Percentiles rank a stretch among this genome's conserved stretches.
Evolutionary conservation across 495 filamentous ascomycete species (phyloP).

Genomic region (Xylaria sp.): DNA sequence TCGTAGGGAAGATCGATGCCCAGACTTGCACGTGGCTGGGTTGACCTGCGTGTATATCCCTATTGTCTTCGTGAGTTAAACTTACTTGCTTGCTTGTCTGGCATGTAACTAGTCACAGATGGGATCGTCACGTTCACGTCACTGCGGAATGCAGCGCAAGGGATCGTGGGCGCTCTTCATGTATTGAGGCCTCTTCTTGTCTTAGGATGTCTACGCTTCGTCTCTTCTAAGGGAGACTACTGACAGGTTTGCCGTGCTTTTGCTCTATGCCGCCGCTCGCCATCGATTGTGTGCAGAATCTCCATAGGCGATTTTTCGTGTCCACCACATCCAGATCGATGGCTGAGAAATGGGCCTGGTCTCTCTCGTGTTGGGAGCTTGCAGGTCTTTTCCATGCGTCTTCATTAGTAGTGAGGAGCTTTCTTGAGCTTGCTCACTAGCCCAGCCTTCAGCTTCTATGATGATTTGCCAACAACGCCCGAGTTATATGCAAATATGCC

Average conservation of each 20-base stretch:
- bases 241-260: slow-evolving; percentile 8
- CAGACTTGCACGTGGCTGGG: slow-evolving; percentile 14
- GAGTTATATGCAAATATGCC: slow-evolving; percentile 42
- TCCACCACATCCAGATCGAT: not conserved
- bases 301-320: slow-evolving; percentile 8
- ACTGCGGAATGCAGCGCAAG: slow-evolving; percentile 20
- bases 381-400: slow-evolving; percentile 22
- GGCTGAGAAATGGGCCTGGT: slow-evolving; percentile 5
- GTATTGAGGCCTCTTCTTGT: slow-evolving; percentile 19
- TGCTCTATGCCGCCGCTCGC: slow-evolving; percentile 16
- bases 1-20: not conserved
- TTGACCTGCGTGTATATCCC: slow-evolving; percentile 8
- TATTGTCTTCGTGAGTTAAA: not conserved
- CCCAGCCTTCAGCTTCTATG: slow-evolving; percentile 31
- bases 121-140: slow-evolving; percentile 6
- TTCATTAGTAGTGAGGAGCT: slow-evolving; percentile 25
- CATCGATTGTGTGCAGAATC: slow-evolving; percentile 17
- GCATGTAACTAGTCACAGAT: slow-evolving; percentile 11
- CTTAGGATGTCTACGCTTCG: slow-evolving; percentile 20
- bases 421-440: slow-evolving; percentile 16
- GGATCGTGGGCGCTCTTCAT: slow-evolving; percentile 9
- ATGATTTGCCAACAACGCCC: slow-evolving; percentile 47
- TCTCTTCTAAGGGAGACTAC: slow-evolving; percentile 16
- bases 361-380: not conserved
- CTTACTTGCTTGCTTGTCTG: not conserved